Evolutionary conservation across 208 protist genomes (phyloP).

Genomic region (Spongospora subterranea): DNA sequence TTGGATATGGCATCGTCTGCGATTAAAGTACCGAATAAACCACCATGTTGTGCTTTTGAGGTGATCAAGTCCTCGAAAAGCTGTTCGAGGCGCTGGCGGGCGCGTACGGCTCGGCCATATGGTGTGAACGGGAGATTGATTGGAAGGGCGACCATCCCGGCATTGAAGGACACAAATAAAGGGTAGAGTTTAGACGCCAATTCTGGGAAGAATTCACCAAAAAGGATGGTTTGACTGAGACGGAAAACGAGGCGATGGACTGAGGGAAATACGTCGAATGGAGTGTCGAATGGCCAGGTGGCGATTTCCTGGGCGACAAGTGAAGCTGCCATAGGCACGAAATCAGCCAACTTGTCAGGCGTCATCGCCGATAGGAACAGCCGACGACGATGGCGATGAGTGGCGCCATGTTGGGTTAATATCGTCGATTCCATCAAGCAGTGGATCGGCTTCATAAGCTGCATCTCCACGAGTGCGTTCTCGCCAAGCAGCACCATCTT

Average conservation of each 20-base stretch:
- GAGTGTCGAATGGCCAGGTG: neutral
- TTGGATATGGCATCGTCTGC: neutral
- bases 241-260: neutral
- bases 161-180: neutral
- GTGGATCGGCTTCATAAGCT: constrained; percentile 16
- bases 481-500: constrained; percentile 10
- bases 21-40: neutral
- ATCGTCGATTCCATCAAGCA: neutral
- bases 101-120: neutral
- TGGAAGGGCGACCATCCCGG: neutral
- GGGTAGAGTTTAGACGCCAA: neutral
- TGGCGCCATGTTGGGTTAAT: constrained; percentile 39
- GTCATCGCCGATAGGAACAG: neutral
- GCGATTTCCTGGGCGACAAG: neutral
- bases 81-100: neutral
- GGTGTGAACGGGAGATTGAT: neutral
- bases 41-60: neutral
- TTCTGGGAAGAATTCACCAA: neutral
- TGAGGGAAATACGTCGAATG: neutral
- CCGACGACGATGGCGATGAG: neutral
- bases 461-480: neutral
- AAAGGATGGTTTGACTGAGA: constrained; percentile 23
- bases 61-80: neutral
- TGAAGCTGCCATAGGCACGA: neutral
- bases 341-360: neutral